Evolutionary conservation across 2,329 filamentous ascomycete species (phyloP).

Genomic region (Talaromyces sp.): DNA sequence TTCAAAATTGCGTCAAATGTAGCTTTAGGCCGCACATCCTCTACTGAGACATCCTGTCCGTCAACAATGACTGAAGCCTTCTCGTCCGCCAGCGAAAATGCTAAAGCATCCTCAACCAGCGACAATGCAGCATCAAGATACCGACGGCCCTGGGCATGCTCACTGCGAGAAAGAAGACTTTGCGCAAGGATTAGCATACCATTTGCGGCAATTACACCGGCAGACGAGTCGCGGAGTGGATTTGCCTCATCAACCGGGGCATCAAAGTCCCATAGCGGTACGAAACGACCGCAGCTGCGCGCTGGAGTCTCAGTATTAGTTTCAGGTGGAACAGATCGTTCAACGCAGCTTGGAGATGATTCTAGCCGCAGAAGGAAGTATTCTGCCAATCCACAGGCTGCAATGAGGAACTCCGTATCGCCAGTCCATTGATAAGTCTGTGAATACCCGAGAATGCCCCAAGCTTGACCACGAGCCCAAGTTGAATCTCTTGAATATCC

Average conservation of each 20-base stretch:
- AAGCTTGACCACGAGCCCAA: slow-evolving; percentile 12
- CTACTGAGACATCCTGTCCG: neutral
- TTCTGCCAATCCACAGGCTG: slow-evolving; percentile 11
- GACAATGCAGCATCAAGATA: slow-evolving; percentile 13
- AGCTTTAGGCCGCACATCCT: neutral
- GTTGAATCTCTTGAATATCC: slow-evolving; percentile 6
- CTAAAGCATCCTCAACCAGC: slow-evolving; percentile 16
- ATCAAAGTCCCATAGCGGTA: slow-evolving; percentile 30
- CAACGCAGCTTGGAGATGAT: neutral
- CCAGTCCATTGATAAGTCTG: slow-evolving; percentile 12
- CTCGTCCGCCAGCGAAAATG: slow-evolving; percentile 11
- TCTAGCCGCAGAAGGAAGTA: slow-evolving; percentile 10
- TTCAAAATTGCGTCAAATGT: slow-evolving; percentile 37
- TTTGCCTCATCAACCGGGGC: slow-evolving; percentile 16
- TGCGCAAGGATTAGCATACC: slow-evolving; percentile 37
- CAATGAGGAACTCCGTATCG: slow-evolving; percentile 9
- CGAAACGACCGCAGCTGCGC: slow-evolving; percentile 6
- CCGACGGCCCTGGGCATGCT: neutral
- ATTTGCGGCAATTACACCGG: slow-evolving; percentile 48
- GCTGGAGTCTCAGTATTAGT: neutral
- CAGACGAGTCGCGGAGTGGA: slow-evolving; percentile 44
- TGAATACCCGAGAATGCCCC: slow-evolving; percentile 13
- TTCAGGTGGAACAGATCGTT: neutral
- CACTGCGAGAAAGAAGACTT: slow-evolving; percentile 9
- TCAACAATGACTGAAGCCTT: neutral